These are phyloP conservation scores for Neoscytalidium dimidiatum DNA, from an alignment of 2,329 filamentous ascomycete genomes.

Conservation along the genomic window DNA sequence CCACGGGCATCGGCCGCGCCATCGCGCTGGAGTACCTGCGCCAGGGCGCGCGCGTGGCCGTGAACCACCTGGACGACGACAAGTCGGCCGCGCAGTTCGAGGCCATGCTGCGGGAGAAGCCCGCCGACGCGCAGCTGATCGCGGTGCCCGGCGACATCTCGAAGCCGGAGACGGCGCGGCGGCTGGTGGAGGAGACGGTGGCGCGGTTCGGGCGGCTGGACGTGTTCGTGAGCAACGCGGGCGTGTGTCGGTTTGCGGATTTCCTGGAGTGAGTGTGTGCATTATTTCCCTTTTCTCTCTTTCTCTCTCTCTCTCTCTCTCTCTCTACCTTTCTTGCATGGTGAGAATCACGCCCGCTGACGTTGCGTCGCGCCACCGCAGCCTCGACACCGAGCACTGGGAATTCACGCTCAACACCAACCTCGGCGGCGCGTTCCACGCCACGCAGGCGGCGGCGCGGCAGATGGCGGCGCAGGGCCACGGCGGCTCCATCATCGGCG, in stretches of 20 bases:
- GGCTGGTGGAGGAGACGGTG: conserved; percentile 68
- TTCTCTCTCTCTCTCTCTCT: no score
- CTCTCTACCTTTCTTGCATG: background rate
- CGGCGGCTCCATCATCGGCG: conserved; percentile 78
- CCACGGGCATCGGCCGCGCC: conserved; percentile 83
- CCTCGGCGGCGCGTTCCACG: conserved; percentile 85
- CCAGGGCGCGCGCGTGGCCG: conserved; percentile 75
- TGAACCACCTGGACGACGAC: conserved; percentile 72
- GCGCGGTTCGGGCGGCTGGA: conserved; percentile 56
- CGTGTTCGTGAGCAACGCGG: conserved; percentile 86
- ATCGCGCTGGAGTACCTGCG: conserved; percentile 77
- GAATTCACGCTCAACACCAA: conserved; percentile 74
- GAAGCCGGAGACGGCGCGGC: conserved; percentile 68
- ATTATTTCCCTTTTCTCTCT: no score
- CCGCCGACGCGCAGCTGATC: conserved; percentile 48
- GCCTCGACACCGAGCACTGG: conserved; percentile 70
- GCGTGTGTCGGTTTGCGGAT: conserved; percentile 84
- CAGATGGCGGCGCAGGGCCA: conserved; percentile 70
- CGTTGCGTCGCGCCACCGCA: conserved; percentile 26
- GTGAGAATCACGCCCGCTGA: background rate
- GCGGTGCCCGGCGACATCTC: conserved; percentile 77
- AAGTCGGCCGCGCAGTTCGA: conserved; percentile 52
- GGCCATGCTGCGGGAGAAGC: conserved; percentile 47
- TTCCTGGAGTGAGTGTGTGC: conserved; percentile 69
- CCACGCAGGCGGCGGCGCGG: conserved; percentile 78